Evolutionary conservation across 441 rosid genomes (phyloP), one percentile per base, ranked within the genome.

Genomic region (Metrosideros polymorpha): DNA sequence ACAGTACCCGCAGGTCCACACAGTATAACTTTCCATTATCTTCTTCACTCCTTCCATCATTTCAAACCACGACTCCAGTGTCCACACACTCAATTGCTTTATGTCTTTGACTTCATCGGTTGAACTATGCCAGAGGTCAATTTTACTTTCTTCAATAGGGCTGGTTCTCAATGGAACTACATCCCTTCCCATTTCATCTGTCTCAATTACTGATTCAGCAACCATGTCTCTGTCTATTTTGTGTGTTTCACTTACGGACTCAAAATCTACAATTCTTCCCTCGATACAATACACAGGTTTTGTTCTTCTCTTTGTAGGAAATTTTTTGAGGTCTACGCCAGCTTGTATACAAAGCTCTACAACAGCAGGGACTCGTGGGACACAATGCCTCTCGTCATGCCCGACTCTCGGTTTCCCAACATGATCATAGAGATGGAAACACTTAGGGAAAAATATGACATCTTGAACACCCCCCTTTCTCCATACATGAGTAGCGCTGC

Each of bases 331-430:
- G 90, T 95, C 93, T 25, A 95, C 90, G 0, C 99, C 98, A 27
- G 98, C 96, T 89, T 97, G 98, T 84, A 94, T 88, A 86, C 98
- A 97, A 82, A 97, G 91, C 93, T 95, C 98, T 7, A 95, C 84
- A 88, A 97, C 92, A 57, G 98, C 96, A 42, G 96, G 94, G 85
- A 95, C 88, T 75, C 87, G 91, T 1, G 92, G 95, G 47, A 93
- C 89, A 2, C 30, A 85, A 47, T 82, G 93, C 89, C 90, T 92
- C 89, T 94, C 96, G 19, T 93, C 89, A 83, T 95, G 98, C 30
- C 89, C 88, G 56, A 95, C 95, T 90, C 97, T 94, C 2, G 96
- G 93, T 87, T 92, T 95, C 82, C 97, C 93, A 79, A 94, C 99
- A 83, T 96, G 96, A 85, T 96, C 99, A 71, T 91, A 90, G 77